These are phyloP conservation scores for Ceratocystis alfenasii DNA, from an alignment of 2,329 filamentous ascomycete species.

Conservation along the genomic window DNA sequence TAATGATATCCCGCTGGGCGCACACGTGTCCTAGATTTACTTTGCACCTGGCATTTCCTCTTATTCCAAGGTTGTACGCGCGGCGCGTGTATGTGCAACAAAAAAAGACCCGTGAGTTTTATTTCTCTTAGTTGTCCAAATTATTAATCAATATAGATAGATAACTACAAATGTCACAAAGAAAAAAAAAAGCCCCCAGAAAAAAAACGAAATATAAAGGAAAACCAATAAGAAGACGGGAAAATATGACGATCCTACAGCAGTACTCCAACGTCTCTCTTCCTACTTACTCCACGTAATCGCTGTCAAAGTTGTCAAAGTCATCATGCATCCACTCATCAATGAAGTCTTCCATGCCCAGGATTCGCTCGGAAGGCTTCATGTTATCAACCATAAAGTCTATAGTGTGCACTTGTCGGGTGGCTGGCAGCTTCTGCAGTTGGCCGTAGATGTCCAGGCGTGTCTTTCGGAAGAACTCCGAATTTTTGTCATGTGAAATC, in stretches of 20 bases:
- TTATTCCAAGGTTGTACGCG: neutral
- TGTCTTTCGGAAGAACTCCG: neutral
- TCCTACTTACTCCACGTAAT: conserved; percentile 12
- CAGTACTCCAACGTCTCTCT: too few relatives aligned
- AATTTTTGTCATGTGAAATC: neutral
- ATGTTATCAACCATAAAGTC: conserved; percentile 47
- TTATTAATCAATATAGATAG: too few relatives aligned
- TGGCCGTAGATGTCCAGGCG: neutral
- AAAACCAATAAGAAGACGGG: too few relatives aligned
- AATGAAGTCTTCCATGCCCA: conserved; percentile 60
- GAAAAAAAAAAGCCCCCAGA: too few relatives aligned
- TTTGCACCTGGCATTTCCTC: neutral
- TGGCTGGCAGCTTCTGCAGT: neutral
- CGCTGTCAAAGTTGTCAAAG: conserved; percentile 37
- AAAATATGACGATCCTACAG: too few relatives aligned
- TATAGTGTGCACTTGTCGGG: neutral
- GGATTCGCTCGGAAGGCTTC: conserved; percentile 56
- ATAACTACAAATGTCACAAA: too few relatives aligned
- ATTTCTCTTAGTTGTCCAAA: too few relatives aligned
- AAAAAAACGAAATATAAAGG: too few relatives aligned
- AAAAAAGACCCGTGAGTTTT: too few relatives aligned
- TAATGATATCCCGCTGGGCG: conserved; percentile 18
- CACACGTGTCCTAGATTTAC: neutral
- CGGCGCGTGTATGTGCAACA: neutral
- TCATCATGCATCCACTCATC: conserved; percentile 42